A percentile compares a stretch with the other conserved stretches of the same genome.
phyloP scores from a whole-genome alignment of 306 rosid species.

The Sesbania bispinosa region DNA sequence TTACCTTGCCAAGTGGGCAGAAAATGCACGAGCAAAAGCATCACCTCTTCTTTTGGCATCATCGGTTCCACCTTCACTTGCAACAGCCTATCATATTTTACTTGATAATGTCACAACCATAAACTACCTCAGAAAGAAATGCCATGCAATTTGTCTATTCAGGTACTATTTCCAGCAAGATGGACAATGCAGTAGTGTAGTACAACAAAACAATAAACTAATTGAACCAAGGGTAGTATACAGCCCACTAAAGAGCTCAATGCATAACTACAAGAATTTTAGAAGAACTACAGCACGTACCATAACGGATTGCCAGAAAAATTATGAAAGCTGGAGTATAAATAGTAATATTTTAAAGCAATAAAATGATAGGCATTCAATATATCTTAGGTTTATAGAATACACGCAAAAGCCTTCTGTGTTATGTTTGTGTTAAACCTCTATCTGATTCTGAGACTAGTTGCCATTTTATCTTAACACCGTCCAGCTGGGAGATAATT shows the following conservation, averaged over 20 bases:
- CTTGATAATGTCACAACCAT: slow-evolving; percentile 26
- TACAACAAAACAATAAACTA: slow-evolving; percentile 6
- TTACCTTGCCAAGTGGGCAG: slow-evolving; percentile 94
- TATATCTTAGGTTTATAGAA: neutral
- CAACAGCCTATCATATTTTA: slow-evolving; percentile 76
- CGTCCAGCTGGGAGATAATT: neutral
- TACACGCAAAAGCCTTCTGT: neutral
- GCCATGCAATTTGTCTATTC: neutral
- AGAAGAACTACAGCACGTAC: neutral
- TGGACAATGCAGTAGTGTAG: slow-evolving; percentile 1
- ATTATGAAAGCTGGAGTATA: neutral
- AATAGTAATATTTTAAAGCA: neutral
- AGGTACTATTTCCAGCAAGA: slow-evolving; percentile 16
- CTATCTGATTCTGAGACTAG: neutral
- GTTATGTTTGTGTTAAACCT: neutral
- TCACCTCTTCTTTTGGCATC: slow-evolving; percentile 98
- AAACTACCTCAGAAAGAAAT: neutral
- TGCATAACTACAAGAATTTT: neutral
- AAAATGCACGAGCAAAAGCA: slow-evolving; percentile 95
- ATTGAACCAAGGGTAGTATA: slow-evolving; percentile 10
- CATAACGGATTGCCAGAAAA: neutral
- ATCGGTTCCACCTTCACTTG: slow-evolving; percentile 98
- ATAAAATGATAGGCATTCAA: neutral
- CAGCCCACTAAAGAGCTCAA: slow-evolving; percentile 7
- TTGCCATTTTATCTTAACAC: neutral